Base-by-base conservation (phyloP, 1,284 basidiomycete genomes). In the Stygiomarasmius scandens region DNA sequence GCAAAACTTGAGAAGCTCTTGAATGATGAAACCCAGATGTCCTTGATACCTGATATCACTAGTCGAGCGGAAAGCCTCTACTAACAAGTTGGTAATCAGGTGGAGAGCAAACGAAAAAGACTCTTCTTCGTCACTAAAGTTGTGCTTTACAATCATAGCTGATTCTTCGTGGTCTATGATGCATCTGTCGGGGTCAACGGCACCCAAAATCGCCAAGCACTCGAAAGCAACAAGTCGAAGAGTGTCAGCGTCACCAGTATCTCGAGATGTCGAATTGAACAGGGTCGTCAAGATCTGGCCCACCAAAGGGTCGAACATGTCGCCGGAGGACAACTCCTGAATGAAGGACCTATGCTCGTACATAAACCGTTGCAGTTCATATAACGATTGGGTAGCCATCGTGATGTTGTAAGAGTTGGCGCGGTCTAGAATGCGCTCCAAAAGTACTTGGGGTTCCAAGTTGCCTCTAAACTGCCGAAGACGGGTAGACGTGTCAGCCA, bases 101-200 rank as follows among this genome's bases (percentile, higher is more conserved):
- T 96, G 91, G 22, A 96, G 73, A 0, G 90, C 94, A 68, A 99
- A 99, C 4, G 80, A 68, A 50, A 88, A 77, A 0, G 92, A 85
- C 72, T 98, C 96, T 16, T 82, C 80, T 52, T 90, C 85, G 60
- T 96, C 90, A 2, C 77, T 80, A 68, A 96, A 98, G 71, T 99
- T 96, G 66, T 82, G 84, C 56, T 89, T 78, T 52, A 98, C 81
- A 38, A 93, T 82, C 74, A 92, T 87, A 41, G 84, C 81, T 2
- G 83, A 74, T 61, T 90, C 87, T 32, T 81, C 80, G 38, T 80
- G 70, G 4, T 81, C 77, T 43, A 92, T 77, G 61, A 94, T 90
- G 67, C 94, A 90, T 56, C 97, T 85, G 76, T 99, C 97, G 0
- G 97, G 96, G 73, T 99, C 97, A 19, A 97, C 83, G 1, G 97